phyloP scores from a whole-genome alignment of 2,329 filamentous ascomycete genomes.

The Arthrobotrys sphaeroides region DNA sequence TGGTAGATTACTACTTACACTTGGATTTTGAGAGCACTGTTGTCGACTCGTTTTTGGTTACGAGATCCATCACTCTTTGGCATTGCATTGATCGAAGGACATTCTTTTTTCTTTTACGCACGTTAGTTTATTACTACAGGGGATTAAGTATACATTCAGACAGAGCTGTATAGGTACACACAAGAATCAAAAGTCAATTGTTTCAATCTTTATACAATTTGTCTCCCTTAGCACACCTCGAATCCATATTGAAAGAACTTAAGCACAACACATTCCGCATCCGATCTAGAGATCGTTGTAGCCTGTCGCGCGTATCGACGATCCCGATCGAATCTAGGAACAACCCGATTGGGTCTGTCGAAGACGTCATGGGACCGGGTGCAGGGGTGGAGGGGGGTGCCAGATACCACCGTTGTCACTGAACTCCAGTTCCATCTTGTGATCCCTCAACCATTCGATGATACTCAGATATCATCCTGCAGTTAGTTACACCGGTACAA shows the following conservation, averaged over 20 bases:
- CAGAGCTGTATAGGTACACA: not conserved
- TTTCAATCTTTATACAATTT: not conserved
- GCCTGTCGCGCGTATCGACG: slow-evolving; percentile 16
- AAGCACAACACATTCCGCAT: slow-evolving; percentile 14
- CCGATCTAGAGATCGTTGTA: slow-evolving; percentile 9
- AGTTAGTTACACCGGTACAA: too few species aligned
- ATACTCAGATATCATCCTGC: too few species aligned
- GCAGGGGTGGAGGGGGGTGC: too few species aligned
- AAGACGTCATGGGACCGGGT: slow-evolving; percentile 25
- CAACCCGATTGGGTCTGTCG: slow-evolving; percentile 9
- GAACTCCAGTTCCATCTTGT: too few species aligned
- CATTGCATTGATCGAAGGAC: too few species aligned
- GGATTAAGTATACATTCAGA: not conserved
- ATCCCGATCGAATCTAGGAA: slow-evolving; percentile 1
- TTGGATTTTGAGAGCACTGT: too few species aligned
- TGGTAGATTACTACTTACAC: slow-evolving; percentile 66
- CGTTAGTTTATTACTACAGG: too few species aligned
- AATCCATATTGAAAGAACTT: too few species aligned
- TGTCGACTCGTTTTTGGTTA: too few species aligned
- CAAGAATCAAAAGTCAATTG: not conserved
- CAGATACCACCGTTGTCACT: too few species aligned
- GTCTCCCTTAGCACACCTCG: not conserved
- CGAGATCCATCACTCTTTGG: not conserved
- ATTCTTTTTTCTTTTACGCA: too few species aligned
- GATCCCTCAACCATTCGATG: too few species aligned